A percentile compares a stretch with the other conserved stretches of the same genome.
phyloP scores from a whole-genome alignment of 257 asterid genomes.

The Handroanthus guayacan region DNA sequence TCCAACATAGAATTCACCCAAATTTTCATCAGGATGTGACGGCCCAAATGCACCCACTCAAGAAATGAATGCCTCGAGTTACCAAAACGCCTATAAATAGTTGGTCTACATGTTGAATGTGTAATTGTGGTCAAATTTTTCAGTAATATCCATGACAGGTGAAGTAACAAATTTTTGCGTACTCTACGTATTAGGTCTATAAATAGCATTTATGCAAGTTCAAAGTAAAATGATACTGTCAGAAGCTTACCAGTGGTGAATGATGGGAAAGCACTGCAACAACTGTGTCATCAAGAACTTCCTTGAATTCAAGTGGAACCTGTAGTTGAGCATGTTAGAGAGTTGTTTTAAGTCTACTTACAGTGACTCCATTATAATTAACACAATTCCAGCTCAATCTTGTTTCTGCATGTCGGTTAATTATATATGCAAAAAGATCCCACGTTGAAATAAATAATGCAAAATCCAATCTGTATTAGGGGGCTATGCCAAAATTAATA shows the following conservation, averaged over 20 bases:
- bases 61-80: constrained; percentile 1
- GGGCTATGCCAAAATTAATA: constrained; percentile 10
- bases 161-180: constrained; percentile 26
- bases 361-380: constrained; percentile 24
- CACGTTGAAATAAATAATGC: constrained; percentile 26
- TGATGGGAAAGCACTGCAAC: constrained; percentile 79
- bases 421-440: constrained; percentile 26
- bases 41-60: constrained; percentile 7
- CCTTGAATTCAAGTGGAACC: constrained; percentile 96
- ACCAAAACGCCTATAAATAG: constrained; percentile 21
- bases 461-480: constrained; percentile 15
- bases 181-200: constrained; percentile 17
- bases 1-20: constrained; percentile 28
- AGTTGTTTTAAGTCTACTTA: constrained; percentile 20
- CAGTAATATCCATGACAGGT: constrained; percentile 21
- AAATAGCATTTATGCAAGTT: constrained; percentile 19
- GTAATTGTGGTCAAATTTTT: not conserved
- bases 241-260: constrained; percentile 75
- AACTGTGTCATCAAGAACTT: constrained; percentile 89
- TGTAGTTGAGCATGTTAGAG: constrained; percentile 45
- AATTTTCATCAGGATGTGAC: constrained; percentile 26
- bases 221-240: constrained; percentile 27
- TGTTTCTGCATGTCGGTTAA: constrained; percentile 21
- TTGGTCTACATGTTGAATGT: not conserved
- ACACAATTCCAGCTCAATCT: constrained; percentile 23